Base-by-base conservation (phyloP, 163 green algal genomes). In the Volvox carteri region DNA sequence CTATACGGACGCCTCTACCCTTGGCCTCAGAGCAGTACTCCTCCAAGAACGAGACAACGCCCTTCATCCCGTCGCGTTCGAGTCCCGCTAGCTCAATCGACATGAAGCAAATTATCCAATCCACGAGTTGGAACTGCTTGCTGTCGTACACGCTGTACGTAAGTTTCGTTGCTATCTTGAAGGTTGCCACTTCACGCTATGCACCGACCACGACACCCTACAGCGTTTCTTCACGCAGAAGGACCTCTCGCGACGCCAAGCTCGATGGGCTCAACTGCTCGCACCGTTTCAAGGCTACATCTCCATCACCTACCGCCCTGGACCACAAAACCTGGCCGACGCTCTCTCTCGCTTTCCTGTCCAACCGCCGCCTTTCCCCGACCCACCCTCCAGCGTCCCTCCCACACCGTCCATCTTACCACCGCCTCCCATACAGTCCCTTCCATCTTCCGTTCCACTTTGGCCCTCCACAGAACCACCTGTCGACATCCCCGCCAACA, bases 171-270 rank as follows among this genome's bases (percentile, higher is more conserved):
- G 74, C n/a, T 89, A 89, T 54, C 25, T 84, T 56, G 84, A 84
- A 81, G 65, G 84, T 8, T 84, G 50, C 50, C 33, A 84, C 35
- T 52, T 91, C n/a, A 90, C 21, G 2, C 50, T 94, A 28, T 68
- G 42, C 86, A 94, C 93, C 62, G 93, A 96, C 75, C 92, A 96
- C 85, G 56, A 88, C 42, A 87, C 90, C 12, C 54, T 95, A 1
- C 42, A 74, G 1, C 89, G 88, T 50, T 91, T 95, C 21, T 56
- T 87, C 21, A 90, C 72, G 16, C 90, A 94, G 42, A 78, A 78
- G 0, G 58, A 90, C 8, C 87, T 95, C 0, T 90, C 84, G 25
- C 25, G 30, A 2, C 77, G 93, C 14, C 91, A 92, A 86, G 81
- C 75, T 0, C 86, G 91, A 25, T 95, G 92, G 92, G 18, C 80